Evolutionary conservation across 2,329 filamentous ascomycete species (phyloP).

Genomic region (Rutstroemia sp.): DNA sequence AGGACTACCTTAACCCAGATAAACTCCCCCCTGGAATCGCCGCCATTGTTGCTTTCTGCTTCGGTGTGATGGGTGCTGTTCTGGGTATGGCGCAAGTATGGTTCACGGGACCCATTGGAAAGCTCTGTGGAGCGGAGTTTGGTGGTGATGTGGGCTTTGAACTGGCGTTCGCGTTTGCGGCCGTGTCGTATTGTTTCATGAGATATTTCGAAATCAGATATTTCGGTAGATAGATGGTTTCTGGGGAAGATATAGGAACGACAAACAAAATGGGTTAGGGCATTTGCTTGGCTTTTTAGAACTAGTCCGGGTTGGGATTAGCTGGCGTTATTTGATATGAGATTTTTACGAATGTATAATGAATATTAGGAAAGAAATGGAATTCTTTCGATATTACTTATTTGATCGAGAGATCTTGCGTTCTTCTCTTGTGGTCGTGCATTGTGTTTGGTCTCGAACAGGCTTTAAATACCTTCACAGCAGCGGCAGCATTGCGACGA

Average conservation of each 20-base stretch:
- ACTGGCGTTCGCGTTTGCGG: constrained; percentile 54
- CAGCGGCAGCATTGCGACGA: no score
- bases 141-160: constrained; percentile 58
- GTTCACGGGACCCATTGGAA: constrained; percentile 61
- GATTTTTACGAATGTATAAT: no score
- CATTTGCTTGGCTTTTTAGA: not conserved
- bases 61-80: constrained; percentile 58
- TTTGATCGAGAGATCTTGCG: no score
- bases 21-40: constrained; percentile 58
- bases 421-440: no score
- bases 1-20: constrained; percentile 48
- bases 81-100: constrained; percentile 64
- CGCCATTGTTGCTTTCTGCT: constrained; percentile 53
- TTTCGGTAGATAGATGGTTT: constrained; percentile 30
- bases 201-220: constrained; percentile 33
- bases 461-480: no score
- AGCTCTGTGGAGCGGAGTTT: constrained; percentile 28
- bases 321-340: no score
- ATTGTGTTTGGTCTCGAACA: no score
- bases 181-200: constrained; percentile 43
- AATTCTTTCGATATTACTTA: no score
- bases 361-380: no score
- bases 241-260: not conserved
- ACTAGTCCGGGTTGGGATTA: no score
- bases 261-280: not conserved